Evolutionary conservation across 2,329 filamentous ascomycete species (phyloP), one percentile per base, ranked within the genome.

Genomic region (Fusarium pseudoanthophilum): DNA sequence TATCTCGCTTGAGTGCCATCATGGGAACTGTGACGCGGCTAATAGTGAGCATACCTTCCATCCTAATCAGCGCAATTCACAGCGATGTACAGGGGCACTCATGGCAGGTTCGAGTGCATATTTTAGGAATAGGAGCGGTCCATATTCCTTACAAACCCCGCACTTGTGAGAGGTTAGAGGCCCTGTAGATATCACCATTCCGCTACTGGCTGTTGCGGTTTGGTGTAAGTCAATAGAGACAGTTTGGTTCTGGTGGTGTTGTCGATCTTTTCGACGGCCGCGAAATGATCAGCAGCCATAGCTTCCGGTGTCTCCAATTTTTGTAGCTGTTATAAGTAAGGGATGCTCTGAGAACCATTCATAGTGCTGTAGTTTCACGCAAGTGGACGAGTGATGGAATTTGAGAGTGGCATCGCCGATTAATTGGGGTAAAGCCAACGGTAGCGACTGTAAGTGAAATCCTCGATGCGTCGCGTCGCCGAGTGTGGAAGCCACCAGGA

Each of bases 31-130:
- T 21, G 37, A 39, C 37, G 18, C 37, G 11, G 37, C 37, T 7
- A 20, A 39, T 11, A 39, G 6, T 49, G 7, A n/a, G 20, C 1
- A 49, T 32, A 7, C 18, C 18, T 3, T 26, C 32, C 5, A 13
- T 16, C n/a, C 16, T 13, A 24, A 11, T 34, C 18, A 36, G 18
- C 6, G 18, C 21, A 9, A 52, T 52, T 2, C n/a, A 9, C 5
- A 18, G 16, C 4, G n/a, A 24, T 26, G 5, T 4, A 5, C 16
- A 7, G 9, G 15, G 3, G 3, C 9, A 36, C 3, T 52, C 13
- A 14, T 15, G 18, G 11, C 13, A 52, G 13, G 4, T 18, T 7
- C n/a, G 13, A 34, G 49, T 36, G 18, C 49, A 11, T 20, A 18
- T 26, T 14, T 26, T 7, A 32, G 16, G 18, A 51, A 36, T 10